These are phyloP conservation scores for Nicotiana undulata DNA, from an alignment of 257 asterid genomes.

Conservation along the genomic window DNA sequence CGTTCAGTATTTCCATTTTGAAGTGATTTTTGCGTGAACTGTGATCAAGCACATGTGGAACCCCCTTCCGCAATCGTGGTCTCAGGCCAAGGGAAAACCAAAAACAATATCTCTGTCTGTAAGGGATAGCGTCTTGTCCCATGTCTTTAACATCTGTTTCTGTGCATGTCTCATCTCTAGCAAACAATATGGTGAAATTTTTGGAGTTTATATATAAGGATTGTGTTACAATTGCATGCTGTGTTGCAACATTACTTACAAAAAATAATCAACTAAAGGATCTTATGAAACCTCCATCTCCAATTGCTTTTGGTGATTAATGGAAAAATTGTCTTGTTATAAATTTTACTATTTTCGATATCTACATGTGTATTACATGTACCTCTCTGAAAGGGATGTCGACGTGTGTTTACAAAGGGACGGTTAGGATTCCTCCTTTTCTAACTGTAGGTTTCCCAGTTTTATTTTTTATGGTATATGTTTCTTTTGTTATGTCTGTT, in stretches of 20 bases:
- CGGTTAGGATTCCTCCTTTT: background rate
- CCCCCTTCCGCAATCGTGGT: background rate
- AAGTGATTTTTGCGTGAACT: background rate
- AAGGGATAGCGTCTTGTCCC: background rate
- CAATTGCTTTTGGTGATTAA: background rate
- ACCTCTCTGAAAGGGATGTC: background rate
- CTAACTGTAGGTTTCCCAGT: background rate
- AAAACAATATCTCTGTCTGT: background rate
- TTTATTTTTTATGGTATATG: background rate
- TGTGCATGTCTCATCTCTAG: background rate
- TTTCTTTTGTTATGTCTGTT: background rate
- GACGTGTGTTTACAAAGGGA: background rate
- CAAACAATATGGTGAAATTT: background rate
- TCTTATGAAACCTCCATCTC: conserved; percentile 4
- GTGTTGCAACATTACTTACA: background rate
- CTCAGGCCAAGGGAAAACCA: background rate
- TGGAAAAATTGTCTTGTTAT: background rate
- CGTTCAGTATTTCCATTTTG: background rate
- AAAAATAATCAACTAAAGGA: background rate
- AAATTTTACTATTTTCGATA: background rate
- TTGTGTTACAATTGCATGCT: background rate
- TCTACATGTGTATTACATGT: background rate
- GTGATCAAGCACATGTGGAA: background rate
- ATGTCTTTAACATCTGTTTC: background rate
- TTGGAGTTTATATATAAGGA: background rate